phyloP scores from a whole-genome alignment of 345 rosid genomes.

The Salix purpurea region DNA sequence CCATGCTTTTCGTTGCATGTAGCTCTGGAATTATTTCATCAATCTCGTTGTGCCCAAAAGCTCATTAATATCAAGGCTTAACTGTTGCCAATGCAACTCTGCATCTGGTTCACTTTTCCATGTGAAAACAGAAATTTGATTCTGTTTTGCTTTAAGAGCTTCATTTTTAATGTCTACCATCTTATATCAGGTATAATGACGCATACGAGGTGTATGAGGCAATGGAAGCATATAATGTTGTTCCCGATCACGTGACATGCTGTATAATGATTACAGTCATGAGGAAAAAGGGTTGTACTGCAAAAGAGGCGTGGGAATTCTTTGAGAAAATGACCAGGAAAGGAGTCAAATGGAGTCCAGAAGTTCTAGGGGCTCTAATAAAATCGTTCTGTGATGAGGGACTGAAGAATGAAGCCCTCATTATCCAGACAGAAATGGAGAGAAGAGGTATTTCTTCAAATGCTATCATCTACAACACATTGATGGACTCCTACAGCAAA shows the following conservation, averaged over 20 bases:
- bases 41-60: background rate
- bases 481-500: conserved; percentile 79
- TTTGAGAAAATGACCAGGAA: conserved; percentile 69
- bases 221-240: conserved; percentile 59
- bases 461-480: conserved; percentile 58
- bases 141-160: background rate
- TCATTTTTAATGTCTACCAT: conserved; percentile 5
- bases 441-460: conserved; percentile 67
- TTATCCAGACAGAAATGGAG: conserved; percentile 80
- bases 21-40: background rate
- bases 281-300: conserved; percentile 60
- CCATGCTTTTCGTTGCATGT: background rate
- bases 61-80: background rate
- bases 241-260: conserved; percentile 69
- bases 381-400: conserved; percentile 88
- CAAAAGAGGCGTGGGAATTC: conserved; percentile 76
- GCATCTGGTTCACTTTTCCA: background rate
- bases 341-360: conserved; percentile 71
- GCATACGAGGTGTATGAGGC: conserved; percentile 60
- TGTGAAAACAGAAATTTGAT: background rate
- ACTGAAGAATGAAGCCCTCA: conserved; percentile 68
- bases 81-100: background rate
- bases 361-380: conserved; percentile 62
- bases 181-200: conserved; percentile 56
- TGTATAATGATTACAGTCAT: conserved; percentile 66